Evolutionary conservation across 257 asterid species (phyloP).

Genomic region (Solanum pennellii): DNA sequence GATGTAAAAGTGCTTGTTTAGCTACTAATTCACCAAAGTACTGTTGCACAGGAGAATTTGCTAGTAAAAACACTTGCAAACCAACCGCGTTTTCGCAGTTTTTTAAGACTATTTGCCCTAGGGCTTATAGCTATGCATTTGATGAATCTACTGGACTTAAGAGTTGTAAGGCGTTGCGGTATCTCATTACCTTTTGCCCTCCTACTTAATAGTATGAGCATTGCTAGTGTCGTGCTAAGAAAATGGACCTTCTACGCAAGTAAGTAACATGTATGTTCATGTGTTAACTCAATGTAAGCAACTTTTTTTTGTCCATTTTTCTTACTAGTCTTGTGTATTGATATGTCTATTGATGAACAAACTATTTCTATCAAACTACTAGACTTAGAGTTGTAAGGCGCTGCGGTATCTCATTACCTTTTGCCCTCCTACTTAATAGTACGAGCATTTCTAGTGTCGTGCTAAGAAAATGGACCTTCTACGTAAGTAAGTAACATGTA

Average conservation of each 20-base stretch:
- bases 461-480: background rate
- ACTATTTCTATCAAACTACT: background rate
- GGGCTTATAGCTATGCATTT: conserved; percentile 48
- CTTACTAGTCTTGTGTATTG: background rate
- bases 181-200: conserved; percentile 61
- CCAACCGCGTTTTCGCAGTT: conserved; percentile 32
- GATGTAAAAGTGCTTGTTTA: conserved; percentile 61
- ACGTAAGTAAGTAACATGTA: background rate
- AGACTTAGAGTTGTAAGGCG: conserved; percentile 52
- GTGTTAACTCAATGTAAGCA: background rate
- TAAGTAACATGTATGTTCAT: background rate
- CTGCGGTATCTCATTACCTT: conserved; percentile 42
- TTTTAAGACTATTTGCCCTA: conserved; percentile 59
- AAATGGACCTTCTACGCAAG: background rate
- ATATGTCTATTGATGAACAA: background rate
- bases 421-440: conserved; percentile 36
- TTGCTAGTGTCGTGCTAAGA: background rate
- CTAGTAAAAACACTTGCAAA: conserved; percentile 19
- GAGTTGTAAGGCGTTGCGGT: conserved; percentile 39
- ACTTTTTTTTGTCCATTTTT: background rate
- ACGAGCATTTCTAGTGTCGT: background rate
- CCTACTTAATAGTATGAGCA: conserved; percentile 4
- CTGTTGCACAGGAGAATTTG: conserved; percentile 53
- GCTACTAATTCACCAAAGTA: conserved; percentile 26
- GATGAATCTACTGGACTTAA: conserved; percentile 51